phyloP scores from a whole-genome alignment of 257 asterid genomes.

The Coffea eugenioides region DNA sequence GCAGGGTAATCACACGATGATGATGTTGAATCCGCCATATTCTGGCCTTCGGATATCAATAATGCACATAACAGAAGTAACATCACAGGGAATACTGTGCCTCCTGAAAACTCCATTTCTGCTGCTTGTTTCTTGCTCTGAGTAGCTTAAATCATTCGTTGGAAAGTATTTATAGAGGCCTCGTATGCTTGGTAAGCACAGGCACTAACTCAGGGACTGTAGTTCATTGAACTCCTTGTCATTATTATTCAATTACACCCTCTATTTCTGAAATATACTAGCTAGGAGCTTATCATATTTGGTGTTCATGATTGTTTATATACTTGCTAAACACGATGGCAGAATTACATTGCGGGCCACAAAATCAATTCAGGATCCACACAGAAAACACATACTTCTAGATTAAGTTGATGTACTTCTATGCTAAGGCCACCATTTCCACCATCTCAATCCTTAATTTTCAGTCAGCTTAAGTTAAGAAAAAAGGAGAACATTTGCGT shows the following conservation, averaged over 20 bases:
- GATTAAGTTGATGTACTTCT: too few relatives aligned
- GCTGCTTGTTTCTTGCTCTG: background rate
- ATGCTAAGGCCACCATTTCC: too few relatives aligned
- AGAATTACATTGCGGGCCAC: too few relatives aligned
- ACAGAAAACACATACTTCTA: too few relatives aligned
- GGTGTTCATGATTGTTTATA: background rate
- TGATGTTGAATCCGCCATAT: background rate
- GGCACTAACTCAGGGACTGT: background rate
- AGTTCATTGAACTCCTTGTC: background rate
- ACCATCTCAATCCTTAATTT: too few relatives aligned
- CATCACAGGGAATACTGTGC: background rate
- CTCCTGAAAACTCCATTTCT: background rate
- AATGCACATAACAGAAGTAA: constrained; percentile 9
- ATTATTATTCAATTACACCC: background rate
- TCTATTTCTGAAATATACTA: too few relatives aligned
- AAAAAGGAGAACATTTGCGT: too few relatives aligned
- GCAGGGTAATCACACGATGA: constrained; percentile 48
- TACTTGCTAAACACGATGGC: background rate
- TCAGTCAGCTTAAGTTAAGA: too few relatives aligned
- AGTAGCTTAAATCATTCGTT: background rate
- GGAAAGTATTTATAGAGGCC: background rate
- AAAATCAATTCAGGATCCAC: too few relatives aligned
- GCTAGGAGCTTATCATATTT: background rate
- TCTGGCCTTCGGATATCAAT: background rate
- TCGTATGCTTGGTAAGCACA: background rate